Percentiles rank a stretch among this genome's conserved stretches.
Conservation (phyloP, 805 yeast species). For the Candida sithepensis region DNA sequence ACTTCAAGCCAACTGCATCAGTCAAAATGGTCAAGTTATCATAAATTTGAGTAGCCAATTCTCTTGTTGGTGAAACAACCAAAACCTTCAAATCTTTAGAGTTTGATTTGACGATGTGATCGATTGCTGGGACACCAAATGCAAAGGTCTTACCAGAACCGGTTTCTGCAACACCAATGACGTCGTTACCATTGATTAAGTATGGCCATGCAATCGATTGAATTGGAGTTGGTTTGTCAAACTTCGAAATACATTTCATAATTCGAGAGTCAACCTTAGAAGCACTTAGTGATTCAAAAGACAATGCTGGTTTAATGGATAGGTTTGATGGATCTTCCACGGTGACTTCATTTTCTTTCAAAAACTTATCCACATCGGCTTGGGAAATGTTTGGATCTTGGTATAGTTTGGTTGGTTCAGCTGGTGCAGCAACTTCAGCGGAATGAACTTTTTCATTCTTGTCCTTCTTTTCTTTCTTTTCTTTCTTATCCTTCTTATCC, state of each 20-base stretch:
- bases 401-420: conserved; percentile 13
- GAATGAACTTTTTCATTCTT: background rate
- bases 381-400: conserved; percentile 32
- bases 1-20: conserved; percentile 54
- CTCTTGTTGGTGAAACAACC: conserved; percentile 95
- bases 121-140: conserved; percentile 95
- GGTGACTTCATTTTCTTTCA: conserved; percentile 68
- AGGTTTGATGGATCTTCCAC: conserved; percentile 62
- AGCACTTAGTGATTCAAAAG: conserved; percentile 55
- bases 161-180: conserved; percentile 96
- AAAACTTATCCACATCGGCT: conserved; percentile 58
- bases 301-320: conserved; percentile 63
- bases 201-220: conserved; percentile 96
- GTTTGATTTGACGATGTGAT: conserved; percentile 49
- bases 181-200: conserved; percentile 72
- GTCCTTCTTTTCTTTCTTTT: conserved; percentile 22
- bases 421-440: conserved; percentile 23
- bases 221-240: conserved; percentile 92
- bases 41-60: conserved; percentile 88
- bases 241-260: conserved; percentile 58
- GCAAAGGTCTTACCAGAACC: conserved; percentile 98
- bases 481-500: conserved; percentile 35
- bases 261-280: conserved; percentile 49
- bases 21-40: conserved; percentile 75
- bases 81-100: conserved; percentile 64